These are phyloP conservation scores for Medicago ruthenica DNA, from an alignment of 306 rosid genomes.

Conservation along the genomic window DNA sequence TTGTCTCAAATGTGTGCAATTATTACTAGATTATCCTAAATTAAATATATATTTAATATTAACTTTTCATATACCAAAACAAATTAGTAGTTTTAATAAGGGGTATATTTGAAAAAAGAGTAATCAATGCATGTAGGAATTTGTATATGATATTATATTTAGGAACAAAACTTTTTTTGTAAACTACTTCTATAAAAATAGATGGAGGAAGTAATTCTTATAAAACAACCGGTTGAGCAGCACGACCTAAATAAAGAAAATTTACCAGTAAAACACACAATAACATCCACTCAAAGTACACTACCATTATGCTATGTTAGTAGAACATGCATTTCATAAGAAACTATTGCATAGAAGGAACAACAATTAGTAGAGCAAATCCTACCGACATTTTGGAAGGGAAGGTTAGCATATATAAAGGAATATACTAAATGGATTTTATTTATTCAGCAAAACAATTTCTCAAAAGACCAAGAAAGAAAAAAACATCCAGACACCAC, in stretches of 20 bases:
- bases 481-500: background rate
- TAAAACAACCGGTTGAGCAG: constrained; percentile 22
- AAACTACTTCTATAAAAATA: too few species aligned
- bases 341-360: background rate
- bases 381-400: background rate
- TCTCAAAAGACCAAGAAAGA: background rate
- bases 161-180: too few species aligned
- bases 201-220: too few species aligned
- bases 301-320: background rate
- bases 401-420: background rate
- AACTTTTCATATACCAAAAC: too few species aligned
- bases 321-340: background rate
- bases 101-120: too few species aligned
- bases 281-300: background rate
- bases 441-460: background rate
- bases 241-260: background rate
- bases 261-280: background rate
- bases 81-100: too few species aligned
- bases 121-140: too few species aligned
- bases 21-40: too few species aligned
- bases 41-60: too few species aligned
- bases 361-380: background rate
- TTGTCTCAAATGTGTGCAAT: too few species aligned
- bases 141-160: too few species aligned
- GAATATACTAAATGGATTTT: background rate